Conservation (phyloP, 192 early-diverging fungal species). For the Entophlyctis luteolus region DNA sequence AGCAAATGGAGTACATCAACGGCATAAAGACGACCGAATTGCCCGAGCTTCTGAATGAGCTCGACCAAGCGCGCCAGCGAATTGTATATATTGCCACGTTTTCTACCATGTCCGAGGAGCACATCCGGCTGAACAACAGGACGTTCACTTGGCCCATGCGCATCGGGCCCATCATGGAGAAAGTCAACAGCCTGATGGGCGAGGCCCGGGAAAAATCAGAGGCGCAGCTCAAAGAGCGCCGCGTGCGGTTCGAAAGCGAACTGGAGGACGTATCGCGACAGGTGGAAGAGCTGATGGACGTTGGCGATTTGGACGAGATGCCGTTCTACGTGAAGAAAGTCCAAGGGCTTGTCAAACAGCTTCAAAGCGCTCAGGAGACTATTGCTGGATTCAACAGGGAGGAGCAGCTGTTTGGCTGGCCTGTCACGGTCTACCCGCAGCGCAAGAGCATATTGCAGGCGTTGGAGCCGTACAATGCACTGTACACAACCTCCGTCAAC, state of each 20-base stretch:
- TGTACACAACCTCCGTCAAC: conserved; percentile 60
- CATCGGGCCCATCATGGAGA: conserved; percentile 50
- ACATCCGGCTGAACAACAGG: conserved; percentile 55
- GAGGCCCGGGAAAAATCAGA: conserved; percentile 54
- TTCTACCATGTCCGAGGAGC: conserved; percentile 50
- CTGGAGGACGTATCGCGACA: conserved; percentile 55
- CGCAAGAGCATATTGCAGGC: conserved; percentile 50
- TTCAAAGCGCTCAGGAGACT: conserved; percentile 52
- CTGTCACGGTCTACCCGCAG: conserved; percentile 56
- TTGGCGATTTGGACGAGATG: conserved; percentile 64
- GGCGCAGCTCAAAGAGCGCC: conserved; percentile 47
- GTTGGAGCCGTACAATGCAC: conserved; percentile 57
- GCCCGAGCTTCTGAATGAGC: conserved; percentile 43
- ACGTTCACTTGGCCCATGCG: conserved; percentile 62
- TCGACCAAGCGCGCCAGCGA: conserved; percentile 51
- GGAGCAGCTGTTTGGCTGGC: conserved; percentile 62
- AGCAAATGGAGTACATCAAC: conserved; percentile 60
- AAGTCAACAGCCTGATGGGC: conserved; percentile 54
- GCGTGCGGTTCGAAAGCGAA: conserved; percentile 52
- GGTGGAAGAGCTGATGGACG: conserved; percentile 59
- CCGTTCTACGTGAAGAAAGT: conserved; percentile 68
- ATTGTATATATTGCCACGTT: conserved; percentile 55
- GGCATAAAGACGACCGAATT: conserved; percentile 39
- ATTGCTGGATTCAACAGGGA: conserved; percentile 60
- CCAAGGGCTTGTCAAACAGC: conserved; percentile 52